Base-by-base conservation (phyloP, 768 basidiomycete genomes). In the Rhizopogon salebrosus region DNA sequence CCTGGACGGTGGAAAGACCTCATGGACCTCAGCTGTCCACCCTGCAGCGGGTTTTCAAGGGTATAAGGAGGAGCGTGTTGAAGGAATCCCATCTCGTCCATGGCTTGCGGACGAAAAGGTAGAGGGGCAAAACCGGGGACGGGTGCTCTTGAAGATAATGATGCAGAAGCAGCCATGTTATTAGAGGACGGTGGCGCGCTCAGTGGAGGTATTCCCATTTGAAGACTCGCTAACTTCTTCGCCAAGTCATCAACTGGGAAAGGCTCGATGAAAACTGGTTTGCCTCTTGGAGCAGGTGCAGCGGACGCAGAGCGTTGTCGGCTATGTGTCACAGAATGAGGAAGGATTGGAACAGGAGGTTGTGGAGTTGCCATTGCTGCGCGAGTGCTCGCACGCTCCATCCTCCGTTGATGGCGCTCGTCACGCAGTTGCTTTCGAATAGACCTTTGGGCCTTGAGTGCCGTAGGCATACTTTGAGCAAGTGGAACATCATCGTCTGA, bases 401-500 rank as follows among this genome's bases (percentile, higher is more conserved):
- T 67, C 58, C 76, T 75, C 48, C 83, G 75, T 55, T 79, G 75
- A 34, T 84, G 80, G 27, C 80, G 72, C 64, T 92, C 89, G 56
- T 86, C 82, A 35, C 77, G 76, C 22, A 89, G 82, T 63, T 90
- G 80, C 41, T 75, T 74, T 18, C 89, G 80, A 50, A 95, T 89
- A 5, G 86, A 84, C 60, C 81, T 83, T 62, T 95, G 93, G 9
- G 91, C 92, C 3, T 75, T 79, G 53, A 95, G 69, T 3, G 93
- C 93, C 1, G 84, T 85, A 4, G 92, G 93, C 51, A 92, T 90
- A 27, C 84, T 77, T 57, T 80, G 83, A 3, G 92, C 93, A 14
- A 95, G 76, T 1, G 93, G 93, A 1, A 92, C 74, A 59, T 95
- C 87, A 64, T 95, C 92, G 50, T 89, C 84, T 36, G 78, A 64